Percentiles rank a stretch among this genome's conserved stretches.
Evolutionary conservation across 1,284 basidiomycete species (phyloP).

Genomic region (Athelia sp.): DNA sequence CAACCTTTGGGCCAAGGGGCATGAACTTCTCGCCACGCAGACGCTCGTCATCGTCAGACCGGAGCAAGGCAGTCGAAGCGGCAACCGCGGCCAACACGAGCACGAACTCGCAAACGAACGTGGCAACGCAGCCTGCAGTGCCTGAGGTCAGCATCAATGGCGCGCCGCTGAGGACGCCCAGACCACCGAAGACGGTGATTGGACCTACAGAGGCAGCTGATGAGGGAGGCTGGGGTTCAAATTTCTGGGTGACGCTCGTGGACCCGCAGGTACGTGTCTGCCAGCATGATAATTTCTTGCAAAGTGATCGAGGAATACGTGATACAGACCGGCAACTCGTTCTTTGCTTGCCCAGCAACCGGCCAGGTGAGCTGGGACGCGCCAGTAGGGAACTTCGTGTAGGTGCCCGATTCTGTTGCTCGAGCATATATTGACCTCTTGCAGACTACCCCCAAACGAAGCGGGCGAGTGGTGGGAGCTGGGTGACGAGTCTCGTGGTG

Average conservation of each 20-base stretch:
- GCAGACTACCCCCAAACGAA: slow-evolving; percentile 73
- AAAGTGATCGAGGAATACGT: slow-evolving; percentile 6
- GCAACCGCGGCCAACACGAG: neutral
- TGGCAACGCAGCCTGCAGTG: neutral
- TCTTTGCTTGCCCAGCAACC: slow-evolving; percentile 90
- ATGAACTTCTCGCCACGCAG: neutral
- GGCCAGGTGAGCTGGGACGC: slow-evolving; percentile 92
- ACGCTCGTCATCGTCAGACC: neutral
- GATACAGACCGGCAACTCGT: slow-evolving; percentile 68
- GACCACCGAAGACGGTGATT: neutral
- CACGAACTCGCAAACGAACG: neutral
- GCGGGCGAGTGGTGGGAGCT: slow-evolving; percentile 97
- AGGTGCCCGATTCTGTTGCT: slow-evolving; percentile 26
- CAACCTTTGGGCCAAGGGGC: neutral
- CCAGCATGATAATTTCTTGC: slow-evolving; percentile 2
- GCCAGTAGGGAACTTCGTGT: slow-evolving; percentile 88
- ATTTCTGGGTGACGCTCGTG: slow-evolving; percentile 82
- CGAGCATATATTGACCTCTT: slow-evolving; percentile 8
- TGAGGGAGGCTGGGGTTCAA: slow-evolving; percentile 67
- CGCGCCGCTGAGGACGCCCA: neutral
- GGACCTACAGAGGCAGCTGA: slow-evolving; percentile 14
- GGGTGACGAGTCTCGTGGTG: slow-evolving; percentile 70
- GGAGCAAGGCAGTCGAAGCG: neutral
- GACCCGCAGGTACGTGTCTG: slow-evolving; percentile 67
- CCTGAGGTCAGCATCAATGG: slow-evolving; percentile 1